phyloP scores from a whole-genome alignment of 352 stramenopile species.

The Pythium volutum region DNA sequence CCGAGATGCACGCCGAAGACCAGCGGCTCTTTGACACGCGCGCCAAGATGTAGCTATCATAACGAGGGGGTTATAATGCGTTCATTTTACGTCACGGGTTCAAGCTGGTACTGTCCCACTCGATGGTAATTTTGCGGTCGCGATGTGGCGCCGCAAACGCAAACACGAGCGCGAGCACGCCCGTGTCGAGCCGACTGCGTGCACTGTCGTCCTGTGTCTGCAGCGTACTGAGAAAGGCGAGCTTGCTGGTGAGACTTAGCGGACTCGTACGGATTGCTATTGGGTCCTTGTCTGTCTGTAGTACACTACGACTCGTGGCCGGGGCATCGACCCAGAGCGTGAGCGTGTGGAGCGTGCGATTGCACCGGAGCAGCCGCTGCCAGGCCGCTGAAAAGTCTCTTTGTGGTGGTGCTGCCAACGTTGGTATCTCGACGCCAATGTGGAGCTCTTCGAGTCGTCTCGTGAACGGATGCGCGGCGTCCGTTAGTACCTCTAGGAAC shows the following conservation, averaged over 20 bases:
- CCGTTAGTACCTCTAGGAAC: neutral
- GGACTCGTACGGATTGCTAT: neutral
- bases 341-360: neutral
- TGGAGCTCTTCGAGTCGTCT: neutral
- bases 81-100: too few relatives aligned
- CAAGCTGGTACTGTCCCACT: too few relatives aligned
- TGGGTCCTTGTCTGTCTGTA: too few relatives aligned
- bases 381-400: neutral
- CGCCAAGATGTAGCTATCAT: slow-evolving; percentile 10
- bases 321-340: neutral
- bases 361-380: neutral
- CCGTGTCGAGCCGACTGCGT: neutral
- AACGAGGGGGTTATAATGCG: too few relatives aligned
- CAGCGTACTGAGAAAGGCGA: neutral
- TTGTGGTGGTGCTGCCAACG: too few relatives aligned
- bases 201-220: neutral
- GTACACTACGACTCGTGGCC: too few relatives aligned
- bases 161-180: neutral
- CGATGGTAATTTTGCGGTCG: neutral
- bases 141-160: neutral
- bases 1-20: slow-evolving; percentile 41
- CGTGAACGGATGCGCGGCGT: neutral
- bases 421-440: neutral
- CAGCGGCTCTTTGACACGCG: slow-evolving; percentile 40
- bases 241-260: neutral